These are phyloP conservation scores for Lentinula novae-zelandiae DNA, from an alignment of 1,284 basidiomycete genomes.

Conservation along the genomic window DNA sequence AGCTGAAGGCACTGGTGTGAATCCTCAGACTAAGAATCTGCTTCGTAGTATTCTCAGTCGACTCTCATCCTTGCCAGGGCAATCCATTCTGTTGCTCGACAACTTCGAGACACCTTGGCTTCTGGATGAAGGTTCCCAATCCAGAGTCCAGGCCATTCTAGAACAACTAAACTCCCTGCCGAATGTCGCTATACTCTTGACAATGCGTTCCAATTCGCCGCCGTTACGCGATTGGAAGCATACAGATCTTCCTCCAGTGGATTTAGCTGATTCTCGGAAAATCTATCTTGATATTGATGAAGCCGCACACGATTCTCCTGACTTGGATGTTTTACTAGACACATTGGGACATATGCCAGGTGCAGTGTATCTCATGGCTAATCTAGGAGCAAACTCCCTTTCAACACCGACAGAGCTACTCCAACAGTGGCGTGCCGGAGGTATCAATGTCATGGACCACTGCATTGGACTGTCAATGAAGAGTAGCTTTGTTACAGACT, in stretches of 20 bases:
- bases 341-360: slow-evolving; percentile 12
- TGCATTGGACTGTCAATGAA: slow-evolving; percentile 17
- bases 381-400: background rate
- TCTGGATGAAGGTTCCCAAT: slow-evolving; percentile 9
- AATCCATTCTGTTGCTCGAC: slow-evolving; percentile 18
- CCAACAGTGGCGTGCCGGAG: background rate
- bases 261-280: background rate
- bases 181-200: slow-evolving; percentile 18
- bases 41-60: background rate
- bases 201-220: slow-evolving; percentile 17
- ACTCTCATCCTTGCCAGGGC: background rate
- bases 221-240: slow-evolving; percentile 11
- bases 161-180: slow-evolving; percentile 11
- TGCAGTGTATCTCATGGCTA: slow-evolving; percentile 15
- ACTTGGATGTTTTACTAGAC: slow-evolving; percentile 9
- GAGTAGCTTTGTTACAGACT: slow-evolving; percentile 10
- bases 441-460: background rate
- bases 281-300: background rate
- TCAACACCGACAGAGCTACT: background rate
- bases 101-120: slow-evolving; percentile 21
- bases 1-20: background rate
- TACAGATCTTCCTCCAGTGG: background rate
- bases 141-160: slow-evolving; percentile 15
- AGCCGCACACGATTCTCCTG: background rate
- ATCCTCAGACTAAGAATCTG: background rate